Percentiles rank a stretch among this genome's conserved stretches.
These are phyloP conservation scores for Zizania palustris DNA, from an alignment of 202 grass and related monocot genomes.

Conservation along the genomic window DNA sequence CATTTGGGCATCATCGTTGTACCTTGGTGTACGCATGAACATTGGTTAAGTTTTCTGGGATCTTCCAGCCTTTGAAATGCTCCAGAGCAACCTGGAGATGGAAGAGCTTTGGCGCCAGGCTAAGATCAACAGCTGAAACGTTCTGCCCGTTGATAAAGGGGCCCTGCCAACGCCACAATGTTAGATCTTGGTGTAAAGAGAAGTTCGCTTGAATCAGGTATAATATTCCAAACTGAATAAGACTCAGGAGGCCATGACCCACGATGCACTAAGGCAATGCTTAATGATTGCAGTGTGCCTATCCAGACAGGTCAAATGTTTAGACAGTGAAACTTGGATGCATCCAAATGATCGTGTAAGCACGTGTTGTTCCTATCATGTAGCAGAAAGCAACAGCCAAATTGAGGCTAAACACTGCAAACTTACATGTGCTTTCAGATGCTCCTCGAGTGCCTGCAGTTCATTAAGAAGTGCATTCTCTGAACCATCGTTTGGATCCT, in stretches of 20 bases:
- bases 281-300: constrained; percentile 30
- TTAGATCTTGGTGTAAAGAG: background rate
- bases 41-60: constrained; percentile 64
- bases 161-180: constrained; percentile 51
- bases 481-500: constrained; percentile 72
- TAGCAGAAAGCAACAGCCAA: constrained; percentile 11
- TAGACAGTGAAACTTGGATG: constrained; percentile 1
- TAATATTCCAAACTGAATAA: constrained; percentile 13
- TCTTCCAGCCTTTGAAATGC: constrained; percentile 92
- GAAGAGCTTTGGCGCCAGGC: constrained; percentile 75
- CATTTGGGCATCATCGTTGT: background rate
- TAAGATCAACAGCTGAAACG: constrained; percentile 64
- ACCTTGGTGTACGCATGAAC: constrained; percentile 75
- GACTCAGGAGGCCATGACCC: background rate
- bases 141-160: constrained; percentile 74
- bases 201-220: background rate
- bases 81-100: constrained; percentile 67
- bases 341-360: background rate
- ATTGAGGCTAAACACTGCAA: background rate
- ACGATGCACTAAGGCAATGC: background rate
- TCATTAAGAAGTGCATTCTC: constrained; percentile 71
- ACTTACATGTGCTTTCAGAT: constrained; percentile 86
- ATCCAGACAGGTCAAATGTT: constrained; percentile 20
- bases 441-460: constrained; percentile 64
- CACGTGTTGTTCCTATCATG: background rate